phyloP scores from a whole-genome alignment of 2,329 filamentous ascomycete genomes.

The Claviceps capensis region DNA sequence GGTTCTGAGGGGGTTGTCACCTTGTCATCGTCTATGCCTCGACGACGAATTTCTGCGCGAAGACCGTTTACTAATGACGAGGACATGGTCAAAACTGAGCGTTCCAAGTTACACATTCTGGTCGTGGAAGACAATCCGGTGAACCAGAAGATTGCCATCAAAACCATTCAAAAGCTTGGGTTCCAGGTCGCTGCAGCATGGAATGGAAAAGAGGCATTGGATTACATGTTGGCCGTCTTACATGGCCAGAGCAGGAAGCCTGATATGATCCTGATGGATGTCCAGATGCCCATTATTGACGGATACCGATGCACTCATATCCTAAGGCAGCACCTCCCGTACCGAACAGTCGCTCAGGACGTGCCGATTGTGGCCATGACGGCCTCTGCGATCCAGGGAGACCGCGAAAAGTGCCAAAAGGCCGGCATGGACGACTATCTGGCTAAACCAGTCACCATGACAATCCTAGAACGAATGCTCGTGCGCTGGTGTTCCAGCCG shows the following conservation, averaged over 20 bases:
- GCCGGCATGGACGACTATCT: slow-evolving; percentile 69
- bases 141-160: slow-evolving; percentile 64
- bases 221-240: slow-evolving; percentile 50
- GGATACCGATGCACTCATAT: slow-evolving; percentile 66
- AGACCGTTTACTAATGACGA: slow-evolving; percentile 26
- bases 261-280: slow-evolving; percentile 67
- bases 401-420: slow-evolving; percentile 57
- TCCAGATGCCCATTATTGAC: slow-evolving; percentile 64
- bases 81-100: slow-evolving; percentile 40
- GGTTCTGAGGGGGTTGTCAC: slow-evolving; percentile 15
- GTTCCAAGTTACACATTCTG: slow-evolving; percentile 53
- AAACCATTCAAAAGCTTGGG: slow-evolving; percentile 59
- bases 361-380: slow-evolving; percentile 76
- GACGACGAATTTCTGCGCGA: slow-evolving; percentile 21
- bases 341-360: slow-evolving; percentile 42
- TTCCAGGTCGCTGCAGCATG: slow-evolving; percentile 59
- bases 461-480: slow-evolving; percentile 55
- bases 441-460: slow-evolving; percentile 58
- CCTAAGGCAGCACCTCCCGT: slow-evolving; percentile 54
- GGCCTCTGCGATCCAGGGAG: slow-evolving; percentile 63
- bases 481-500: slow-evolving; percentile 46
- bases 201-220: slow-evolving; percentile 67
- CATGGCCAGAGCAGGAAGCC: slow-evolving; percentile 41
- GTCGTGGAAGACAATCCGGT: slow-evolving; percentile 71
- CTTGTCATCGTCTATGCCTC: slow-evolving; percentile 11